Conservation (phyloP, 192 early-diverging fungal genomes). For the Rhizoclosmatium globosum region DNA sequence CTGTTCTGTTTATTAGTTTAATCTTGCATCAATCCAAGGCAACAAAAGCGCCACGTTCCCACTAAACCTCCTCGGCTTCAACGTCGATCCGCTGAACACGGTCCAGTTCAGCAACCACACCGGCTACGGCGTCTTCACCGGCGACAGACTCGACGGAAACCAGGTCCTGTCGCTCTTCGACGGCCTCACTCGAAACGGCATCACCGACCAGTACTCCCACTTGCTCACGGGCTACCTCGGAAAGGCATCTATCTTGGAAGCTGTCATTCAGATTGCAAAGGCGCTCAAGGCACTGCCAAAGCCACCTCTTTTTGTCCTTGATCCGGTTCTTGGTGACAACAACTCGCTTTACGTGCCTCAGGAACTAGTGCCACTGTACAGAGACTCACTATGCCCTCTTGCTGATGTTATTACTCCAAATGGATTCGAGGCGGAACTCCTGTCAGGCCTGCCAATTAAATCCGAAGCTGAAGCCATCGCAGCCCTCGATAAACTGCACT, state of each 20-base stretch:
- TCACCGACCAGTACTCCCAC: constrained; percentile 68
- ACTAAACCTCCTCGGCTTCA: constrained; percentile 86
- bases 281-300: constrained; percentile 58
- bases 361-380: constrained; percentile 83
- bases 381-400: constrained; percentile 68
- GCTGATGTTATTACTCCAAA: constrained; percentile 90
- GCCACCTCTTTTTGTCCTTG: neutral
- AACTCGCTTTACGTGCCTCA: constrained; percentile 71
- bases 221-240: constrained; percentile 92
- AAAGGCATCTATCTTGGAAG: constrained; percentile 66
- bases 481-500: constrained; percentile 72
- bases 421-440: constrained; percentile 86
- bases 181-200: neutral
- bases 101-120: constrained; percentile 96
- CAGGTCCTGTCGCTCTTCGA: neutral
- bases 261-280: constrained; percentile 61
- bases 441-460: constrained; percentile 64
- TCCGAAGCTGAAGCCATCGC: constrained; percentile 57
- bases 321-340: neutral
- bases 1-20: constrained; percentile 23
- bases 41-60: constrained; percentile 95
- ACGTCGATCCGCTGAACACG: constrained; percentile 93
- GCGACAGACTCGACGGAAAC: constrained; percentile 66
- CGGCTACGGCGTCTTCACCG: constrained; percentile 79
- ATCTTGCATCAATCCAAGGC: constrained; percentile 25